Conservation (phyloP, 1,284 basidiomycete species). For the Rhodotorula sp. region DNA sequence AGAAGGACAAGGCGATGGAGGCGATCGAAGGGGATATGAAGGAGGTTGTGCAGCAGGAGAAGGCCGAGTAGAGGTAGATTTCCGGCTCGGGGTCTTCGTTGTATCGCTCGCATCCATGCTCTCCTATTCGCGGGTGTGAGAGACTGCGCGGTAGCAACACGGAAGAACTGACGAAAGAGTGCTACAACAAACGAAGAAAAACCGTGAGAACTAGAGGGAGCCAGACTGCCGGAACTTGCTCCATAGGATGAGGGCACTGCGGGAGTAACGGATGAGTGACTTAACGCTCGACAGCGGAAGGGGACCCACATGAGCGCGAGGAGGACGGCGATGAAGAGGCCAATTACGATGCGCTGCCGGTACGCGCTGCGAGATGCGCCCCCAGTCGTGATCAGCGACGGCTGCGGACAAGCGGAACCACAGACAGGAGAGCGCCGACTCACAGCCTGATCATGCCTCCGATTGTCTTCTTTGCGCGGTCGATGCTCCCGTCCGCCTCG, state of each 20-base stretch:
- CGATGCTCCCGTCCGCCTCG: slow-evolving; percentile 37
- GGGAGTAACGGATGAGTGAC: not conserved
- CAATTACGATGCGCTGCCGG: slow-evolving; percentile 31
- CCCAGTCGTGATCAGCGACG: too few relatives aligned
- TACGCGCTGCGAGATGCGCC: not conserved
- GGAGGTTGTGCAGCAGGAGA: not conserved
- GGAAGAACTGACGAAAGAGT: not conserved
- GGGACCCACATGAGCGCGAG: slow-evolving; percentile 14
- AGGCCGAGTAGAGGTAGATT: not conserved
- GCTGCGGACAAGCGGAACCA: too few relatives aligned
- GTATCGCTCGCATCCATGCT: not conserved
- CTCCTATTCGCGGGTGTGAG: not conserved
- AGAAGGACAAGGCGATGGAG: slow-evolving; percentile 28
- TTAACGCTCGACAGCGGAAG: not conserved
- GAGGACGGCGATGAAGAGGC: slow-evolving; percentile 25
- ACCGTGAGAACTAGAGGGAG: not conserved
- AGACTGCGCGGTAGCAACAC: not conserved
- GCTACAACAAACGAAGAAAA: not conserved
- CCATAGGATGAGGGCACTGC: slow-evolving; percentile 26
- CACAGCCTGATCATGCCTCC: slow-evolving; percentile 35
- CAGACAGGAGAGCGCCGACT: not conserved
- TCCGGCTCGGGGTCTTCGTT: not conserved
- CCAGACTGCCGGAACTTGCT: slow-evolving; percentile 18
- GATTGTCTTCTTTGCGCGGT: slow-evolving; percentile 30
- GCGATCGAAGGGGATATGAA: slow-evolving; percentile 2